Evolutionary conservation across 192 early-diverging fungal genomes (phyloP), one percentile per base, ranked within the genome.

Genomic region (Rhizophagus prolifer): DNA sequence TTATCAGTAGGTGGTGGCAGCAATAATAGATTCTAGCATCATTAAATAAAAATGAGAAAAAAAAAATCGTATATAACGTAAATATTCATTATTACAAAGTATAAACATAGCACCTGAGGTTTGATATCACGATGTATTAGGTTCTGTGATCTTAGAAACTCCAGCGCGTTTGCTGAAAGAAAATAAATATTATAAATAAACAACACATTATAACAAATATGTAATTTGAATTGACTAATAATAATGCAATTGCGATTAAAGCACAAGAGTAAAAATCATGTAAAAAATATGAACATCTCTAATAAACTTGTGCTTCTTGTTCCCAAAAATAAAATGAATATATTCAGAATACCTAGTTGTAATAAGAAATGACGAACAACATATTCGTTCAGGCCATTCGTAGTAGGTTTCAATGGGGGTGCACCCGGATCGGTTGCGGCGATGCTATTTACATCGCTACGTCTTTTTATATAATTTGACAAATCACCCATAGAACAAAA

Each of bases 101-200:
- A 36, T 69, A 62, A 26, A 62, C 19, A 44, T 28, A 34, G 30
- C 87, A 93, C 91, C 90, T 95, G 97, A 13, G 98, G 97, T 84
- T 99, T 99, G 69, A 99, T 91, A 77, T 99, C 98, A 41, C 98
- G 84, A 86, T 99, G 98, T 38, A 99, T 96, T 58, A 99, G 86
- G 68, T 91, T 90, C 36, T 94, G 88, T 44, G 92, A 90, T 2
- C 95, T 85, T 68, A 99, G 82, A 76, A 97, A 98, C 69, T 92
- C 88, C 80, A 99, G 86, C 10, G 98, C 98, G 7, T 90, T 88
- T 46, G 91, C 93, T 90, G 79, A 50, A 46, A 75, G 50, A 72
- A 76, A 62, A 72, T 58, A 59, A 67, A 3, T 46, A 64, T 25
- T 64, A 44, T 13, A 30, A 36, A 44, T 25, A 13, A 76, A n/a